These are phyloP conservation scores for Dendrobium catenatum DNA, from an alignment of 106 monocot species.

Conservation along the genomic window DNA sequence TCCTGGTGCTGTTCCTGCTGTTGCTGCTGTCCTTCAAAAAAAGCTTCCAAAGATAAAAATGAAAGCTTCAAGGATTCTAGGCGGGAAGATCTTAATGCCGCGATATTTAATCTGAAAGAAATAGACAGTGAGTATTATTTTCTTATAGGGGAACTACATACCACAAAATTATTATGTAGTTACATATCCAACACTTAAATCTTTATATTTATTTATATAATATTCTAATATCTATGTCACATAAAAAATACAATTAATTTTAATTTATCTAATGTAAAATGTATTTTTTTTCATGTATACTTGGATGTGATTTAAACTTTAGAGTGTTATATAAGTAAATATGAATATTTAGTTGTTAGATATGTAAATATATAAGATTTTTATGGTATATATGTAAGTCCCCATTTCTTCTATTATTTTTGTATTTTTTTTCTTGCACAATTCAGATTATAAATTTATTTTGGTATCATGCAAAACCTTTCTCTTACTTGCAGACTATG, in stretches of 20 bases:
- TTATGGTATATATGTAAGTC: not conserved
- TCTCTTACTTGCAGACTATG: conserved; percentile 51
- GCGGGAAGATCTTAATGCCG: conserved; percentile 80
- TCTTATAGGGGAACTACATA: not conserved
- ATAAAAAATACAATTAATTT: no score
- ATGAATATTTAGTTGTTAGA: not conserved
- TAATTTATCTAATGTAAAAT: no score
- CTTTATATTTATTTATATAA: no score
- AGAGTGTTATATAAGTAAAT: not conserved
- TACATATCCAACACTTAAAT: not conserved
- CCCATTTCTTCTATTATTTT: no score
- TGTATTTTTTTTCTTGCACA: not conserved
- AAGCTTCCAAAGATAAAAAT: conserved; percentile 44
- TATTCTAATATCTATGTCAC: no score
- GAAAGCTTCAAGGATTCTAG: conserved; percentile 50
- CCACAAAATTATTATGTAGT: not conserved
- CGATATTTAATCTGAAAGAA: conserved; percentile 86
- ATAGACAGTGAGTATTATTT: conserved; percentile 67
- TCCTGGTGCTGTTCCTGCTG: conserved; percentile 65
- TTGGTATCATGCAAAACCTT: not conserved
- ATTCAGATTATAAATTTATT: not conserved
- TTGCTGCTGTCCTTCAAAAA: conserved; percentile 47
- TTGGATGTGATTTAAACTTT: no score
- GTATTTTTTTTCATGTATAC: no score
- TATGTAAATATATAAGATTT: not conserved